These are phyloP conservation scores for Erythrophleum ivorense DNA, from an alignment of 331 rosid genomes.

Conservation along the genomic window DNA sequence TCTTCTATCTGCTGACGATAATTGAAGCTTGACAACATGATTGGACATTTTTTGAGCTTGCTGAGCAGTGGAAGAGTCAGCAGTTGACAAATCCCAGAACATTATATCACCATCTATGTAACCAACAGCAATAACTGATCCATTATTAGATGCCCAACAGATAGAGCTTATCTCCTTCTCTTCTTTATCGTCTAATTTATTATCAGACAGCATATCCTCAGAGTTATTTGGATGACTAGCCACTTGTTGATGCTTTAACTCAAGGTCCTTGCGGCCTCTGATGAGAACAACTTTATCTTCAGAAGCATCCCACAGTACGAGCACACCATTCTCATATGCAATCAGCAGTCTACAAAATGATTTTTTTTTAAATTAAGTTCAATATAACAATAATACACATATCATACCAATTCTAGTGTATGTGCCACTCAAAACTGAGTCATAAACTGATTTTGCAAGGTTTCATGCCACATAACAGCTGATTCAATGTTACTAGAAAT, in stretches of 20 bases:
- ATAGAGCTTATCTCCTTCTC: constrained; percentile 83
- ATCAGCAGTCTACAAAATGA: constrained; percentile 73
- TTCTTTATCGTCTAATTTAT: constrained; percentile 49
- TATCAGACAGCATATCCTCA: constrained; percentile 48
- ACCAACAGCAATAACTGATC: constrained; percentile 79
- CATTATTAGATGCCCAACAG: constrained; percentile 85
- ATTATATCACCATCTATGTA: constrained; percentile 92
- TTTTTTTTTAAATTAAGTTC: constrained; percentile 30
- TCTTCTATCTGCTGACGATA: constrained; percentile 69
- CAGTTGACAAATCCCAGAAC: constrained; percentile 78
- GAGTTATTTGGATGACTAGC: constrained; percentile 47
- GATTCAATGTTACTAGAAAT: constrained; percentile 13
- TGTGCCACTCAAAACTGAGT: constrained; percentile 1
- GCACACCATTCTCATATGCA: constrained; percentile 81
- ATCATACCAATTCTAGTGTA: constrained; percentile 8
- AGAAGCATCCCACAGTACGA: constrained; percentile 88
- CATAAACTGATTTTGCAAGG: not conserved
- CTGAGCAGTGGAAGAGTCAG: constrained; percentile 48
- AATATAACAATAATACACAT: constrained; percentile 11
- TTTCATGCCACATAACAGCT: not conserved
- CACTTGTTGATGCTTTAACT: constrained; percentile 51
- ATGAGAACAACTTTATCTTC: constrained; percentile 73
- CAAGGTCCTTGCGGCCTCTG: constrained; percentile 68
- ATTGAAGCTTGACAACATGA: constrained; percentile 74
- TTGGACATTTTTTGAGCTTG: constrained; percentile 46